Evolutionary conservation across 495 filamentous ascomycete species (phyloP), one percentile per base, ranked within the genome.

Genomic region (Trichoderma parareesei): DNA sequence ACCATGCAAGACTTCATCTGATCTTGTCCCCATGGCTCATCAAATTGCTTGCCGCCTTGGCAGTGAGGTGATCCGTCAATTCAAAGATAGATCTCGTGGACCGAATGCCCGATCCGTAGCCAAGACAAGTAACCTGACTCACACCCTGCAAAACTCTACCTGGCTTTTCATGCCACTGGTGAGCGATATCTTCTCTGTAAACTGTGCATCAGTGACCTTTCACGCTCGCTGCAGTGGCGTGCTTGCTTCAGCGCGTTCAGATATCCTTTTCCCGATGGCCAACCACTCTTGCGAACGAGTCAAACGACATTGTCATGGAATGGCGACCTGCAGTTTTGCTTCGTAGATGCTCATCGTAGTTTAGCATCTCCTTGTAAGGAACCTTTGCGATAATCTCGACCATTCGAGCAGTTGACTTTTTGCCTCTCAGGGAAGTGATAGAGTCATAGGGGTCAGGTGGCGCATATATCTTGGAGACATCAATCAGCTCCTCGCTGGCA

Each of bases 361-460:
- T 92, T 61, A 97, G 89, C 93, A 98, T 97, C 75, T 98, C 93
- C 74, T 92, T 93, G 64, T 98, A 76, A 49, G 95, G 95, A 38
- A 97, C 92, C 66, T 88, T 85, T 4, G 92, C 95, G 5, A 84
- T 84, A 65, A 99, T 90, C 6, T 80, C 74, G 38, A 81, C 69
- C 78, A 80, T 78, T 57, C 79, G 69, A 40, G 76, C 69, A 1
- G 65, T 71, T 18, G 67, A 74, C 67, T 75, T 76, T 67, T 73
- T 76, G 33, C 74, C 77, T 38, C 75, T 66, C 57, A 80, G 71
- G 37, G 73, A 75, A 64, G 78, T 74, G 59, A 78, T 75, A 4
- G 82, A 80, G 41, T 87, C 87, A 71, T 94, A 97, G 33, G 91
- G 91, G 70, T 96, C 93, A 0, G 84, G 87, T 0, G 93, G 94